These are phyloP conservation scores for Naganishia friedmannii DNA, from an alignment of 768 basidiomycete genomes.

Conservation along the genomic window DNA sequence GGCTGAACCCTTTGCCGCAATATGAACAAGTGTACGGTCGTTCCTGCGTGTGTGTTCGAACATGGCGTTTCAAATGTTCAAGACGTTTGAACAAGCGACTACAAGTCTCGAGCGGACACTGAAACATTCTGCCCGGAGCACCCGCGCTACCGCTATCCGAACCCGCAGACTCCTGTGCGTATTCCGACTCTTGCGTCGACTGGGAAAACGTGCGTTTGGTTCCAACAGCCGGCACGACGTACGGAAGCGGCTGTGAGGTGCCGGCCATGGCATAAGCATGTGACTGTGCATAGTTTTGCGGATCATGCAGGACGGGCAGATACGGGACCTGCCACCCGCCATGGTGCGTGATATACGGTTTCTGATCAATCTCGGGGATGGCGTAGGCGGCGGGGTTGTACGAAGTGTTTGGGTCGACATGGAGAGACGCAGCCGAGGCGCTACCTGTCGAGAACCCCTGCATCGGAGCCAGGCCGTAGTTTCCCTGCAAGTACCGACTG, in stretches of 20 bases:
- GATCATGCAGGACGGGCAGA: neutral
- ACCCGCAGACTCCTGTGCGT: constrained; percentile 4
- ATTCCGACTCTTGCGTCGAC: constrained; percentile 1
- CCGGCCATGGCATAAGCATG: neutral
- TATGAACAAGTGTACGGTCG: constrained; percentile 71
- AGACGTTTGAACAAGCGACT: constrained; percentile 82
- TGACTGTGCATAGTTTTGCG: neutral
- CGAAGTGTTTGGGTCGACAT: neutral
- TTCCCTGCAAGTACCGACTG: neutral
- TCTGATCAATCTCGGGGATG: neutral
- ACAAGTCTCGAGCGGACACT: constrained; percentile 80
- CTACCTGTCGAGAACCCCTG: neutral
- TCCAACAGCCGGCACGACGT: neutral
- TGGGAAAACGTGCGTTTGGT: constrained; percentile 5
- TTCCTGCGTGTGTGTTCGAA: constrained; percentile 87
- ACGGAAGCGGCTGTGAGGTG: neutral
- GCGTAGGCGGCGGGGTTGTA: neutral
- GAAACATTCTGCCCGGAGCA: constrained; percentile 56
- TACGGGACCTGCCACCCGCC: neutral
- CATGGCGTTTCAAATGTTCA: constrained; percentile 82
- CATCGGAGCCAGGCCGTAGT: neutral
- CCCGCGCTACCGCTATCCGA: neutral
- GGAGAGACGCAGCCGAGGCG: neutral
- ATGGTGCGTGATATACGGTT: neutral
- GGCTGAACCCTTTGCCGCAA: constrained; percentile 78